Evolutionary conservation across 2,329 filamentous ascomycete genomes (phyloP), one percentile per base, ranked within the genome.

Genomic region (Neopestalotiopsis rosae): DNA sequence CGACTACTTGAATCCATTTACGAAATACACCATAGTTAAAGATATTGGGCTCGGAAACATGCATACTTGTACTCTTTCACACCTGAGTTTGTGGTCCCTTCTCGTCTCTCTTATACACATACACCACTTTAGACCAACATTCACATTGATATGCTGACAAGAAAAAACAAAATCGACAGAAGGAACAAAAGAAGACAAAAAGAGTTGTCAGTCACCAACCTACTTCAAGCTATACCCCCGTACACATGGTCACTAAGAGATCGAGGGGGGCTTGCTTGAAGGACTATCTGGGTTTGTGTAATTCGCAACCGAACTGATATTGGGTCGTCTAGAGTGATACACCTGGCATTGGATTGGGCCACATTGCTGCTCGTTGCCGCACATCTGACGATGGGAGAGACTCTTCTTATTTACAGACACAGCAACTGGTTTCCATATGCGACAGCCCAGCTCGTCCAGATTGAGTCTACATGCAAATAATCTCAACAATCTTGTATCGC

Each of bases 401-500:
- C 20, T 28, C 45, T 20, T 28, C 17, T 5, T 12, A 30, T 28
- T 17, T 42, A 13, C 20, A 38, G n/a, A 38, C 28, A 5, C 30
- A 24, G 61, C 34, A 40, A 20, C 17, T 14, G 14, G 34, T 30
- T 7, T 14, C 42, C 13, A 42, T 40, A 32, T 10, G n/a, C 30
- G 38, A 34, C 13, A 14, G n/a, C 24, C 28, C 24, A 14, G 38
- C 32, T 34, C 24, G 4, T 42, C 45, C 20, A 32, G 20, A 13
- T 38, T 38, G 28, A 34, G 56, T 67, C 52, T 67, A 57, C 28
- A 68, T 68, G 66, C 66, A 45, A 49, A 24, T 20, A 52, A 63
- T 57, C 58, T 59, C 38, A 38, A 32, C 56, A 32, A 52, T 24
- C 28, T 63, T 59, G 32, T 75, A 73, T 74, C 82, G 59, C 65